phyloP scores from a whole-genome alignment of 2,329 filamentous ascomycete species.

The Seiridium cupressi region DNA sequence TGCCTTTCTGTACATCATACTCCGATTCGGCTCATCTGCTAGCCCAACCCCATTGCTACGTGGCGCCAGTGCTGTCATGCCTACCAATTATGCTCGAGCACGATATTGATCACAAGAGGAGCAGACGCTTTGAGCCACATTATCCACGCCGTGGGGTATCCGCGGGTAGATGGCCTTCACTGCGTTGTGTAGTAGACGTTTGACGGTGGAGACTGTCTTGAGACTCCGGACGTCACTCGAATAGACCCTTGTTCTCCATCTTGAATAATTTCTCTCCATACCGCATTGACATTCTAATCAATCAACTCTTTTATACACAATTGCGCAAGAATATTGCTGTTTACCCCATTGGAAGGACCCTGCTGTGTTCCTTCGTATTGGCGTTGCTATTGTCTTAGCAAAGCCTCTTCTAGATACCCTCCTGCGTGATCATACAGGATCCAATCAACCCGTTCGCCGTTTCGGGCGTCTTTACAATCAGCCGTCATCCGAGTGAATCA shows the following conservation, averaged over 20 bases:
- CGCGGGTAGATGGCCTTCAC: neutral
- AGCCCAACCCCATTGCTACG: slow-evolving; percentile 12
- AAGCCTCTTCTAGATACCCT: slow-evolving; percentile 8
- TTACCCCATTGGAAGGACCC: slow-evolving; percentile 19
- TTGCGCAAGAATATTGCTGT: slow-evolving; percentile 11
- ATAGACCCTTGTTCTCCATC: neutral
- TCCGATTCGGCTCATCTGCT: slow-evolving; percentile 7
- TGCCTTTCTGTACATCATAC: neutral
- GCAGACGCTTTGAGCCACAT: neutral
- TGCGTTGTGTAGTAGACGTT: neutral
- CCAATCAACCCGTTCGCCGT: slow-evolving; percentile 5
- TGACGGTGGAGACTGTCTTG: slow-evolving; percentile 3
- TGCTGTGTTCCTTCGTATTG: slow-evolving; percentile 2
- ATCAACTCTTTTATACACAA: slow-evolving; percentile 14
- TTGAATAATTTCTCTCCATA: neutral
- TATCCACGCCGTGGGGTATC: slow-evolving; percentile 2
- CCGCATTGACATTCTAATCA: slow-evolving; percentile 5
- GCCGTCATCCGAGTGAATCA: slow-evolving; percentile 6
- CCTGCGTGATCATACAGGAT: slow-evolving; percentile 7
- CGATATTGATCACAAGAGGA: slow-evolving; percentile 10
- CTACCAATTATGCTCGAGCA: slow-evolving; percentile 12
- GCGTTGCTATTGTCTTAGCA: slow-evolving; percentile 2
- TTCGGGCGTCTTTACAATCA: slow-evolving; percentile 2
- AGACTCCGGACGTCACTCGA: slow-evolving; percentile 5
- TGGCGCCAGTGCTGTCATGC: slow-evolving; percentile 13